Base-by-base conservation (phyloP, 768 basidiomycete species). In the Rubroboletus satanas region DNA sequence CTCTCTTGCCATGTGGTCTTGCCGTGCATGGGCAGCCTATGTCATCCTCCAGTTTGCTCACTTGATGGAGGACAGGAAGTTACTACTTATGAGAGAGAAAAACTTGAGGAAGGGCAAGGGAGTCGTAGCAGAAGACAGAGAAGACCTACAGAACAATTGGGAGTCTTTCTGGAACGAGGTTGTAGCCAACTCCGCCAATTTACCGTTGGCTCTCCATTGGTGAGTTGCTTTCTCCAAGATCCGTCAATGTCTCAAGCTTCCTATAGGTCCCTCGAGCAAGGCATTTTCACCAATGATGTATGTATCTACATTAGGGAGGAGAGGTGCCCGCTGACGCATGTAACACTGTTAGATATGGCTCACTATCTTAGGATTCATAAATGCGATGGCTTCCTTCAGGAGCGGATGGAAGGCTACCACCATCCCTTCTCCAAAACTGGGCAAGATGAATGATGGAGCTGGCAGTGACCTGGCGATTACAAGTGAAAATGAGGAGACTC, bases 141-240 rank as follows among this genome's bases (percentile, higher is more conserved):
- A 71, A 36, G 85, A 87, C 48, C 66, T 90, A 21, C 58, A 66
- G 23, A 75, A 82, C 52, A 74, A 84, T 59, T 85, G 85, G 83
- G 79, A 81, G 59, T 79, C 85, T 15, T 82, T 84, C 51, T 83
- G 83, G 79, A 85, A 82, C 48, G 90, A 92, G 56, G 67, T 88
- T 11, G 68, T 88, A 14, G 81, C 83, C 46, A 93, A 93, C 64
- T 57, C 87, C 8, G 83, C 83, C 26, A 88, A 91, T 66, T 72
- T 93, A n/a, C 93, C 92, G 4, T 68, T 90, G 47, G 89, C 92
- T 3, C 69, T 92, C 52, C 93, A 96, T 67, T 93, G 91, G 93
- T 90, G 59, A 51, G 81, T 57, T 36, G 23, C 17, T 31, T 55
- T 35, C 26, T 50, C 15, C 14, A 33, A 26, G 15, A 33, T 39